Conservation (phyloP, 2,329 filamentous ascomycete species). For the Acephala macrosclerotiorum region DNA sequence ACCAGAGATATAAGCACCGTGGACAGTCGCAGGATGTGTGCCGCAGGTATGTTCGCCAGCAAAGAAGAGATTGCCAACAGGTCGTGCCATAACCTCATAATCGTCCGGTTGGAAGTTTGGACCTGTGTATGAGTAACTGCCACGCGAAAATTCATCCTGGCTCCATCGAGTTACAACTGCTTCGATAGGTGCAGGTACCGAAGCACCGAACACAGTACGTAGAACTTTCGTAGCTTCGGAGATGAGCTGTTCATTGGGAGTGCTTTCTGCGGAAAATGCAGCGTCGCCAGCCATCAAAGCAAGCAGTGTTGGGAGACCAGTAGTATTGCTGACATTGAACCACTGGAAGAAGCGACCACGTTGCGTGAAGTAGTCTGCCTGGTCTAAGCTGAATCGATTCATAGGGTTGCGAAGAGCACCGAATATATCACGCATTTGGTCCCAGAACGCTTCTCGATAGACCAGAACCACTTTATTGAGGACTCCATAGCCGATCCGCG, state of each 20-base stretch:
- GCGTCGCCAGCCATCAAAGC: slow-evolving; percentile 96
- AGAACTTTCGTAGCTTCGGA: slow-evolving; percentile 82
- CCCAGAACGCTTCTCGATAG: slow-evolving; percentile 91
- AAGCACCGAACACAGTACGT: slow-evolving; percentile 73
- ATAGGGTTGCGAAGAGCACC: slow-evolving; percentile 82
- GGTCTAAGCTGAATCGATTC: slow-evolving; percentile 73
- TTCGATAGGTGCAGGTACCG: slow-evolving; percentile 81
- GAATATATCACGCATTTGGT: slow-evolving; percentile 88
- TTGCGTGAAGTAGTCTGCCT: slow-evolving; percentile 78
- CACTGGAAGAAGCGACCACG: slow-evolving; percentile 97
- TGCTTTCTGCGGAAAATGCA: slow-evolving; percentile 84
- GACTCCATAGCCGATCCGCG: slow-evolving; percentile 88
- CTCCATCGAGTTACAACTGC: slow-evolving; percentile 93
- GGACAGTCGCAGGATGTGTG: slow-evolving; percentile 95
- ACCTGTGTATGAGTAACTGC: slow-evolving; percentile 94
- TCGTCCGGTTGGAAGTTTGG: slow-evolving; percentile 83
- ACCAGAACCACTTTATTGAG: slow-evolving; percentile 96
- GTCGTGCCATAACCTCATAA: slow-evolving; percentile 88
- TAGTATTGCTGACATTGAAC: slow-evolving; percentile 93
- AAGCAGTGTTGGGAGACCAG: slow-evolving; percentile 85
- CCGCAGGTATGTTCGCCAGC: slow-evolving; percentile 96
- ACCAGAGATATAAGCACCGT: slow-evolving; percentile 94
- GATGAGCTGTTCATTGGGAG: slow-evolving; percentile 77
- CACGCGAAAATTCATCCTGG: slow-evolving; percentile 87
- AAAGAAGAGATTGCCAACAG: slow-evolving; percentile 89